These are phyloP conservation scores for Hanseniaspora vineae DNA, from an alignment of 805 yeast genomes.

Conservation along the genomic window DNA sequence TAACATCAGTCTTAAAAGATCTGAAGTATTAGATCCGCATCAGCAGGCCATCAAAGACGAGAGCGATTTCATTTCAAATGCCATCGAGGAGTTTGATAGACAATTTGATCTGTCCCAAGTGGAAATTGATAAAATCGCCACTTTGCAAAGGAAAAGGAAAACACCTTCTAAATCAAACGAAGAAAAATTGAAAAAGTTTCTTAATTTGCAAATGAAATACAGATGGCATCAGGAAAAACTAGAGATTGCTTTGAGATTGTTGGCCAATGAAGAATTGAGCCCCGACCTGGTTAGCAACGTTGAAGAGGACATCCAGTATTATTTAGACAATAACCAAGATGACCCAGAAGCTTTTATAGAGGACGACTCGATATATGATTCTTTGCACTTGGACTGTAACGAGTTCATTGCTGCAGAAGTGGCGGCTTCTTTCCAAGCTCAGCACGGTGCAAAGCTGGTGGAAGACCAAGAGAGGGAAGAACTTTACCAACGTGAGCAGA, in stretches of 20 bases:
- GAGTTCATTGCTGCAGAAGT: conserved; percentile 41
- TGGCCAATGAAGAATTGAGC: conserved; percentile 73
- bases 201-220: conserved; percentile 53
- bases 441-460: conserved; percentile 16
- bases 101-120: conserved; percentile 74
- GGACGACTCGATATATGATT: conserved; percentile 89
- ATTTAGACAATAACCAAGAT: conserved; percentile 84
- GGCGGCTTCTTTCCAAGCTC: conserved; percentile 26
- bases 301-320: conserved; percentile 82
- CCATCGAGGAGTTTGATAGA: conserved; percentile 67
- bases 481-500: neutral
- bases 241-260: conserved; percentile 62
- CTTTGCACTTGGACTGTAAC: conserved; percentile 51
- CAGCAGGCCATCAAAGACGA: conserved; percentile 70
- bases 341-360: conserved; percentile 63
- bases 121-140: conserved; percentile 20
- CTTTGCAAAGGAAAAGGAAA: conserved; percentile 22
- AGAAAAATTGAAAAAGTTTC: conserved; percentile 37
- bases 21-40: conserved; percentile 54
- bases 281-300: conserved; percentile 64
- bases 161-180: conserved; percentile 20
- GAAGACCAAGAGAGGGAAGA: conserved; percentile 10
- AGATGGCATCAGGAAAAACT: conserved; percentile 68
- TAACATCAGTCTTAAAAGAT: conserved; percentile 75
- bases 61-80: conserved; percentile 49